These are phyloP conservation scores for Verbascum thapsus DNA, from an alignment of 257 asterid species.

Conservation along the genomic window DNA sequence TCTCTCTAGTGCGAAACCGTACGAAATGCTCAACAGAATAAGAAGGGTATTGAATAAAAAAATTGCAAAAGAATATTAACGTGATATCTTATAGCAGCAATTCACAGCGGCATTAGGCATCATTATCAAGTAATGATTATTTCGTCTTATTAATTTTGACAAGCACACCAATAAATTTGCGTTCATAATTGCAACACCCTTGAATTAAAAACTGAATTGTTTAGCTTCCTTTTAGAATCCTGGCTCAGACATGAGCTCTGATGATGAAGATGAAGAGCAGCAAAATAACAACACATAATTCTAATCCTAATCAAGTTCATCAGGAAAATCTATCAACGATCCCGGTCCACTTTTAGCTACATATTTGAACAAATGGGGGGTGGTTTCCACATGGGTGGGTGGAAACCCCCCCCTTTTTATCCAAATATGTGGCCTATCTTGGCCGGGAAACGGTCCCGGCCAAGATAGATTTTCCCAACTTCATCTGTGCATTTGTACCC, in stretches of 20 bases:
- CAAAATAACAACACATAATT: slow-evolving; percentile 8
- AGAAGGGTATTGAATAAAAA: no score
- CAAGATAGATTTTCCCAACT: no score
- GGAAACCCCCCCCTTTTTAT: no score
- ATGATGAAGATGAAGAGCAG: slow-evolving; percentile 33
- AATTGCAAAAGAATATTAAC: no score
- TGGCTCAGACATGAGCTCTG: slow-evolving; percentile 31
- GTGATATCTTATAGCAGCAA: slow-evolving; percentile 38
- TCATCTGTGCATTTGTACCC: slow-evolving; percentile 14
- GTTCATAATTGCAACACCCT: background rate
- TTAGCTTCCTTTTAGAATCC: slow-evolving; percentile 25
- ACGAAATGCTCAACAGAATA: no score
- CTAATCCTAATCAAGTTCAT: no score
- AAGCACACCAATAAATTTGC: background rate
- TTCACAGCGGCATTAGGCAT: slow-evolving; percentile 47
- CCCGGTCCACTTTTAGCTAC: no score
- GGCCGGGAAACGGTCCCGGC: no score
- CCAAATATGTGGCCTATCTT: no score
- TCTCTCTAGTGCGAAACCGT: background rate
- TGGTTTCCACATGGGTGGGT: no score
- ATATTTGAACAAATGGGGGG: no score
- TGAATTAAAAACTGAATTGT: background rate
- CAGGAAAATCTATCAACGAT: no score
- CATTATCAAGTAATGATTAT: slow-evolving; percentile 45
- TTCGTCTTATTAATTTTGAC: background rate